Conservation (phyloP, 805 yeast species). For the Yamadazyma nakazawae region DNA sequence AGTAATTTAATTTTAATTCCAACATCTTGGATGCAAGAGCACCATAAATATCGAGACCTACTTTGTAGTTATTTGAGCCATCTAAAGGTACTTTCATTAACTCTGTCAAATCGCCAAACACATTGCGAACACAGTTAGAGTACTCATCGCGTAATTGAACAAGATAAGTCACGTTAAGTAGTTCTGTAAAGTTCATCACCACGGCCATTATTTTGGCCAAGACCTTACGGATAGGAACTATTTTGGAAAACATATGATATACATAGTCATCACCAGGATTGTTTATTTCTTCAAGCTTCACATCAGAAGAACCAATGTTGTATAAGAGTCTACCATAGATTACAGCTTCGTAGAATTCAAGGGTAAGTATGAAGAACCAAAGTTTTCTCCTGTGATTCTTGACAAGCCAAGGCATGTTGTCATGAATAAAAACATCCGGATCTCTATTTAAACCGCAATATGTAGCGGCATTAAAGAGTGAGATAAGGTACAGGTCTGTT, state of each 20-base stretch:
- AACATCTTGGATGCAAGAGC: neutral
- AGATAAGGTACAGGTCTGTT: slow-evolving; percentile 20
- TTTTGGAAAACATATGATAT: slow-evolving; percentile 5
- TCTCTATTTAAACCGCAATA: slow-evolving; percentile 49
- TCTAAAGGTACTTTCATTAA: neutral
- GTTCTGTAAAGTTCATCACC: slow-evolving; percentile 3
- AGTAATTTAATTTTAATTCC: slow-evolving; percentile 7
- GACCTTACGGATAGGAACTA: slow-evolving; percentile 4
- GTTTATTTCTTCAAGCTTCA: slow-evolving; percentile 9
- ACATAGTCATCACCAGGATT: slow-evolving; percentile 9
- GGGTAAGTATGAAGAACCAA: slow-evolving; percentile 9
- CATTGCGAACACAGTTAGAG: neutral
- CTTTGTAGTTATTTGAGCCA: neutral
- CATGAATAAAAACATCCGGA: slow-evolving; percentile 33
- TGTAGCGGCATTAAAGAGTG: slow-evolving; percentile 42
- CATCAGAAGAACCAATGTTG: slow-evolving; percentile 8
- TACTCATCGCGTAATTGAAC: neutral
- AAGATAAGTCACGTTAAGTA: slow-evolving; percentile 2
- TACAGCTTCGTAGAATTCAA: slow-evolving; percentile 11
- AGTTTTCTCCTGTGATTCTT: slow-evolving; percentile 9
- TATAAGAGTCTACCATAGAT: slow-evolving; percentile 10
- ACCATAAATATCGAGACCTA: neutral
- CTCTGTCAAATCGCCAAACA: neutral
- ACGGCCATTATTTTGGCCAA: slow-evolving; percentile 4
- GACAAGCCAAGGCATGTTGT: slow-evolving; percentile 8